phyloP scores from a whole-genome alignment of 768 basidiomycete species.

The Exsudoporus frostii region DNA sequence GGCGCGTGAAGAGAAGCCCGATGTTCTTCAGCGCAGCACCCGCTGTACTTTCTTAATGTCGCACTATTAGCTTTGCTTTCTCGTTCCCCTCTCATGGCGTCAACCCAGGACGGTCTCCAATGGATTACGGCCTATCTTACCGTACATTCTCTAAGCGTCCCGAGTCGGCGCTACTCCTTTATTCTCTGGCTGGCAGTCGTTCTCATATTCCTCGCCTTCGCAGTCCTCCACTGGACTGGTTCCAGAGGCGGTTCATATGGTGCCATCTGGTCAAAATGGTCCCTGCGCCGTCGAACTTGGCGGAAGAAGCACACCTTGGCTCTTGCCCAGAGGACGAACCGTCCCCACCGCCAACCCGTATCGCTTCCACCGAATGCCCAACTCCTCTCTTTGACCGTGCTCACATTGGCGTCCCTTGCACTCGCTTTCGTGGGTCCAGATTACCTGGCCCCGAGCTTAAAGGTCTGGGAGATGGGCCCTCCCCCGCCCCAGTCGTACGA shows the following conservation, averaged over 20 bases:
- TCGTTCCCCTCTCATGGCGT: conserved; percentile 32
- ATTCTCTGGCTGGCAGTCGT: conserved; percentile 56
- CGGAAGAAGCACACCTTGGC: conserved; percentile 44
- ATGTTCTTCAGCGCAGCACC: not conserved
- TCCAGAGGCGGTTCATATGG: conserved; percentile 42
- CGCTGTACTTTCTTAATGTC: not conserved
- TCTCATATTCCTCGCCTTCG: conserved; percentile 38
- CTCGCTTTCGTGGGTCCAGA: conserved; percentile 63
- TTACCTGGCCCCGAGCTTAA: conserved; percentile 53
- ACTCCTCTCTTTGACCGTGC: conserved; percentile 45
- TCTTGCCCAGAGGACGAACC: conserved; percentile 30
- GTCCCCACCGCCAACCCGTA: conserved; percentile 39
- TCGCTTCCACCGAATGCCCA: conserved; percentile 64
- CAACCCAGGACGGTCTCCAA: conserved; percentile 42
- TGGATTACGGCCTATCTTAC: conserved; percentile 58
- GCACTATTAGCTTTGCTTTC: not conserved
- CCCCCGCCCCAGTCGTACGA: conserved; percentile 32
- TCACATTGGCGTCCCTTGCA: conserved; percentile 42
- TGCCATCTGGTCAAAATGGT: conserved; percentile 57
- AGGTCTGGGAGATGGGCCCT: conserved; percentile 42
- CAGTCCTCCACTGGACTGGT: conserved; percentile 43
- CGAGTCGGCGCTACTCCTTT: conserved; percentile 55
- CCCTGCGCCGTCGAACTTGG: conserved; percentile 56
- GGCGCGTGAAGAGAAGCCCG: not conserved
- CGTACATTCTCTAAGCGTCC: conserved; percentile 50